Evolutionary conservation across 2,329 filamentous ascomycete species (phyloP), one percentile per base, ranked within the genome.

Genomic region (Alternaria sp.): DNA sequence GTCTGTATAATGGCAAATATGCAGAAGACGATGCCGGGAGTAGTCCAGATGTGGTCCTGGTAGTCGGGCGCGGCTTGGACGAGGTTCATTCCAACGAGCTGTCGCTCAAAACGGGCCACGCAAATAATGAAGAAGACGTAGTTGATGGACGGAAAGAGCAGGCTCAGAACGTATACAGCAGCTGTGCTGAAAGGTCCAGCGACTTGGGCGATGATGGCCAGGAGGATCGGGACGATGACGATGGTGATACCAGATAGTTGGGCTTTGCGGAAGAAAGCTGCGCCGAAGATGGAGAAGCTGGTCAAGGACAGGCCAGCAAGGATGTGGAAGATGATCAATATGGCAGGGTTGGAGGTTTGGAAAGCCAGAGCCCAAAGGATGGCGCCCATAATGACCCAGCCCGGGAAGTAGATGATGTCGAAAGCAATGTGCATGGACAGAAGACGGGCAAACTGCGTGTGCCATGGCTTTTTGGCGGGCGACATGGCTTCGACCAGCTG

Each of bases 401-500:
- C 92, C 0, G 93, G 93, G 2, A 91, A 73, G 59, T 97, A 97
- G 21, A 97, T 85, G 7, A 92, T 78, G 62, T 92, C 89, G 72
- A 97, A 96, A 0, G 93, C 88, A 25, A 96, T 77, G 75, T 97
- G 93, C 64, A 94, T 90, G 0, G 94, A 89, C 9, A 94, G 75
- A 14, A 97, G 85, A n/a, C 94, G 87, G 2, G 91, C 90, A 21
- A 89, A 87, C 80, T 95, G 92, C 10, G 91, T 89, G 73, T 93
- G 86, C 92, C 93, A 96, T 46, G 87, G 84, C 53, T 86, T 86
- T 58, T 86, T 85, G 59, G 92, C 92, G 1, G 92, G 91, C 85
- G 96, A 94, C 93, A 97, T 97, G 58, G 93, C 91, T 79, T 97
- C 94, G 46, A 97, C 88, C 26, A 97, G 84, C 66, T 94, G 92